Conservation (phyloP, 2,329 filamentous ascomycete genomes). For the Botryotinia calthae region DNA sequence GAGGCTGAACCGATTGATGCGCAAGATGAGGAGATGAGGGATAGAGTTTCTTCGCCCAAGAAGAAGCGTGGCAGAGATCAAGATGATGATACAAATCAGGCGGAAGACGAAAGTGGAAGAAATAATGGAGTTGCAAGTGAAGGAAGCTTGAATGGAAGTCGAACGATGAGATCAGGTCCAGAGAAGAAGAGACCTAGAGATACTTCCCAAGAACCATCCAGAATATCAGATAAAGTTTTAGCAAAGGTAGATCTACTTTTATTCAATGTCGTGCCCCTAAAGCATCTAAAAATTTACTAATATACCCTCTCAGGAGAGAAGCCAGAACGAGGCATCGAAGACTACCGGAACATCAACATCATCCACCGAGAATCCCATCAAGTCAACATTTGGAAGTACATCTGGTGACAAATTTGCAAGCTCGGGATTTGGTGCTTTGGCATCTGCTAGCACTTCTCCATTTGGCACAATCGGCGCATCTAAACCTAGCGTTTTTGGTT, state of each 20-base stretch:
- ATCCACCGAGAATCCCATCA: conserved; percentile 24
- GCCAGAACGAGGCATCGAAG: conserved; percentile 15
- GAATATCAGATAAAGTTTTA: conserved; percentile 31
- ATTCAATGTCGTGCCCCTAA: background rate
- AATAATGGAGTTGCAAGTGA: conserved; percentile 43
- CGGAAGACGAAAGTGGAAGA: conserved; percentile 37
- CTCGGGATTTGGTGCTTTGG: conserved; percentile 67
- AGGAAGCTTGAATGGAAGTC: conserved; percentile 40
- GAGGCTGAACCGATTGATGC: conserved; percentile 41
- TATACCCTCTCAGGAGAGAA: conserved; percentile 22
- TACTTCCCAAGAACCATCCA: conserved; percentile 31
- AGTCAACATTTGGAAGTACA: conserved; percentile 26
- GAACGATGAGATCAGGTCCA: conserved; percentile 51
- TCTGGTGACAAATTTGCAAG: conserved; percentile 53
- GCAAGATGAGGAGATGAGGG: conserved; percentile 45
- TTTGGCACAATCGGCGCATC: conserved; percentile 57
- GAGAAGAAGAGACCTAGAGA: conserved; percentile 66
- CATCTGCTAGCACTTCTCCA: conserved; percentile 58
- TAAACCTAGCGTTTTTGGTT: conserved; percentile 51
- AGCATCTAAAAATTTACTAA: background rate
- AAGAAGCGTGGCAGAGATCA: conserved; percentile 54
- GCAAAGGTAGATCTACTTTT: conserved; percentile 26
- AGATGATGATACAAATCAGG: conserved; percentile 47
- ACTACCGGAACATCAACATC: conserved; percentile 17
- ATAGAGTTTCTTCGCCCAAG: conserved; percentile 58